A percentile compares a stretch with the other conserved stretches of the same genome.
phyloP scores from a whole-genome alignment of 495 filamentous ascomycete genomes.

The Penicillium parvum region DNA sequence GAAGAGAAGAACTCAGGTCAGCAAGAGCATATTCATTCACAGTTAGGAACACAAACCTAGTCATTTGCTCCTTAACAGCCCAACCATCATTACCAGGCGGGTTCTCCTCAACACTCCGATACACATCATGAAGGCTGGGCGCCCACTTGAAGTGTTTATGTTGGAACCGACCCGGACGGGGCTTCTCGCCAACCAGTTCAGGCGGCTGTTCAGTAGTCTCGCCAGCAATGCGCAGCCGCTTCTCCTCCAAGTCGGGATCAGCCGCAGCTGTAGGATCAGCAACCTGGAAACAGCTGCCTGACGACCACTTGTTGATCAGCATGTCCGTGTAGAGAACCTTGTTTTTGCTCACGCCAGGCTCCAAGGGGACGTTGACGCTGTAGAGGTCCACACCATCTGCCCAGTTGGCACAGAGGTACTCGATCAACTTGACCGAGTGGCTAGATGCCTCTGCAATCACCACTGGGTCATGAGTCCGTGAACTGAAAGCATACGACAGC shows the following conservation, averaged over 20 bases:
- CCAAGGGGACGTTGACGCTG: conserved; percentile 79
- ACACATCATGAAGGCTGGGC: conserved; percentile 80
- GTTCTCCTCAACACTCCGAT: conserved; percentile 73
- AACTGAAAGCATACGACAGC: conserved; percentile 82
- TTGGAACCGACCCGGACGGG: conserved; percentile 38
- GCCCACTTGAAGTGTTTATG: conserved; percentile 95
- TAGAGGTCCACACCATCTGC: conserved; percentile 72
- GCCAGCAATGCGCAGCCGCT: conserved; percentile 54
- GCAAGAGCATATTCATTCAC: not conserved
- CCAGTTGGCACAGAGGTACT: conserved; percentile 75
- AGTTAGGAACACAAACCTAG: conserved; percentile 59
- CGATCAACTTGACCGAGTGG: conserved; percentile 67
- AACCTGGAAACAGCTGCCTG: conserved; percentile 80
- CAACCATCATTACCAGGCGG: conserved; percentile 89
- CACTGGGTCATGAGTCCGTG: conserved; percentile 68
- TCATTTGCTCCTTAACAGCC: conserved; percentile 82
- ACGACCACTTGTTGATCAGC: conserved; percentile 82
- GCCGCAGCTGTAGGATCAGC: conserved; percentile 39
- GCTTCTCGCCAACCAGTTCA: conserved; percentile 29
- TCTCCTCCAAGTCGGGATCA: conserved; percentile 52
- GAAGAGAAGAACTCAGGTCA: not conserved
- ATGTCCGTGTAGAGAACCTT: conserved; percentile 76
- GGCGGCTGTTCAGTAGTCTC: conserved; percentile 29
- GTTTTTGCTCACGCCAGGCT: conserved; percentile 58
- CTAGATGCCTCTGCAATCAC: conserved; percentile 71